phyloP scores from a whole-genome alignment of 2,329 filamentous ascomycete species.

The Gyromitra esculenta region DNA sequence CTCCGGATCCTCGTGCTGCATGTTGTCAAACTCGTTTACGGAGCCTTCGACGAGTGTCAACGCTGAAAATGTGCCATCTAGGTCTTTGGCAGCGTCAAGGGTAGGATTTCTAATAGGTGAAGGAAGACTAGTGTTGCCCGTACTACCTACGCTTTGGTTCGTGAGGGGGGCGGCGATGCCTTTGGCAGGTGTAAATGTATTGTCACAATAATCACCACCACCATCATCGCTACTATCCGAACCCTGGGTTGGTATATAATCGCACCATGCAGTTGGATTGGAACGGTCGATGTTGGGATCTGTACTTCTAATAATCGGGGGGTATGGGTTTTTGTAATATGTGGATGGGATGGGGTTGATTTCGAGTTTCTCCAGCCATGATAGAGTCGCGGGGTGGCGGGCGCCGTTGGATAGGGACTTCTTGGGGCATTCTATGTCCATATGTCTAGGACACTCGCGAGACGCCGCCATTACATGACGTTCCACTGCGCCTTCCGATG shows the following conservation, averaged over 20 bases:
- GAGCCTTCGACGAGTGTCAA: background rate
- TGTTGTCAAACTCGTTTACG: background rate
- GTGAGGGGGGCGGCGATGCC: background rate
- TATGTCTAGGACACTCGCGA: background rate
- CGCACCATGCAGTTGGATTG: background rate
- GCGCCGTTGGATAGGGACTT: background rate
- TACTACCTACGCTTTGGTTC: no score
- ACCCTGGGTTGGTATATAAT: background rate
- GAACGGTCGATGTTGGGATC: background rate
- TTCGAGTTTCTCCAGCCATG: background rate
- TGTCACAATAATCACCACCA: background rate
- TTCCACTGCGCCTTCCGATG: background rate
- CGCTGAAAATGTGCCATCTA: background rate
- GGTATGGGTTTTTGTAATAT: background rate
- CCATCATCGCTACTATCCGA: background rate
- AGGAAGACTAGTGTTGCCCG: no score
- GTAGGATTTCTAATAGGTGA: background rate
- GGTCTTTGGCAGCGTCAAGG: background rate
- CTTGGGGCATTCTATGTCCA: background rate
- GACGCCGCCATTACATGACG: background rate
- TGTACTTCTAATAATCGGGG: background rate
- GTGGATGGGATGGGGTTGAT: background rate
- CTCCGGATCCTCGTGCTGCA: background rate
- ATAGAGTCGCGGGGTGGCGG: background rate
- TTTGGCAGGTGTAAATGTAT: background rate